Conservation (phyloP, 1,284 basidiomycete genomes). For the Exobasidium rhododendri region DNA sequence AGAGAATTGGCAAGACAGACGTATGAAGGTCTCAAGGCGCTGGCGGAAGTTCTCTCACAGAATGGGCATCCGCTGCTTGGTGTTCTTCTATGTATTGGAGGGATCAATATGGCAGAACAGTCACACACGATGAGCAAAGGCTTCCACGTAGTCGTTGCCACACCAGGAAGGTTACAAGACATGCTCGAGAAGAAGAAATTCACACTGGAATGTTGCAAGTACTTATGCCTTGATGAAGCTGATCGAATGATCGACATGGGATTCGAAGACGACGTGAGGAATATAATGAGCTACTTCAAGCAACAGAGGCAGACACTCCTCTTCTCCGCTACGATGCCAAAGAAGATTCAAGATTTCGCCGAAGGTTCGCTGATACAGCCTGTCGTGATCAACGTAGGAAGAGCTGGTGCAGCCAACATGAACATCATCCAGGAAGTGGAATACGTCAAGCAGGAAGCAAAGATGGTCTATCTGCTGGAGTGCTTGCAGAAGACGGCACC, state of each 20-base stretch:
- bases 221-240: slow-evolving; percentile 96
- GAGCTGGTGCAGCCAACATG: slow-evolving; percentile 94
- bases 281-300: slow-evolving; percentile 98
- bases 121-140: slow-evolving; percentile 82
- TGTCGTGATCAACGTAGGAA: slow-evolving; percentile 91
- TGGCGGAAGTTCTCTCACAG: slow-evolving; percentile 77
- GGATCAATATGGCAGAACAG: slow-evolving; percentile 96
- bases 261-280: slow-evolving; percentile 96
- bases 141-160: slow-evolving; percentile 91
- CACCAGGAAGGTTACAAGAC: slow-evolving; percentile 58
- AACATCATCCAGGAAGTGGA: slow-evolving; percentile 97
- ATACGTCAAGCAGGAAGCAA: slow-evolving; percentile 98
- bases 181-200: slow-evolving; percentile 83
- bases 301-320: slow-evolving; percentile 93
- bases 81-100: slow-evolving; percentile 88
- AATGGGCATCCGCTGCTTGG: slow-evolving; percentile 72
- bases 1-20: slow-evolving; percentile 66
- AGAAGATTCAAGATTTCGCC: slow-evolving; percentile 97
- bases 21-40: slow-evolving; percentile 83
- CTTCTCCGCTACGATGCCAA: slow-evolving; percentile 98
- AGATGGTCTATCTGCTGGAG: slow-evolving; percentile 97
- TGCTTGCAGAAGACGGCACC: slow-evolving; percentile 98
- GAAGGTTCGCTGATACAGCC: slow-evolving; percentile 89
- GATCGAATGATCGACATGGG: slow-evolving; percentile 99
- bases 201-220: slow-evolving; percentile 74